Evolutionary conservation across 495 filamentous ascomycete species (phyloP).

Genomic region (Xylaria flabelliformis): DNA sequence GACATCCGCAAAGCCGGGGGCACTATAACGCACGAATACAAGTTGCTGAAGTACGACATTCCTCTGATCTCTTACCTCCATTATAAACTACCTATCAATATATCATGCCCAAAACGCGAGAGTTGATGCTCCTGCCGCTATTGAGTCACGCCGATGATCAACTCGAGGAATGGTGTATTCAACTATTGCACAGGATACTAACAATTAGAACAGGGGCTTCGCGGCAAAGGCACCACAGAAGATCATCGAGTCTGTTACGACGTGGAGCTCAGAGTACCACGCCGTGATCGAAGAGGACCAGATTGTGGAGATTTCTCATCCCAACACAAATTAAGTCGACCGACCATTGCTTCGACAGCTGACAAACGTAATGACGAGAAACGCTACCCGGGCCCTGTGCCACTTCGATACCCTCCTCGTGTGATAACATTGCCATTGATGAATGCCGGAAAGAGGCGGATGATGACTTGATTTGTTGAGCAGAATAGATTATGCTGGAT

Average conservation of each 20-base stretch:
- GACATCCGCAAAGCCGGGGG: constrained; percentile 72
- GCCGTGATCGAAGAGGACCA: constrained; percentile 80
- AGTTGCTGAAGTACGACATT: constrained; percentile 61
- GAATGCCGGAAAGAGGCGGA: constrained; percentile 9
- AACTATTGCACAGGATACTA: constrained; percentile 8
- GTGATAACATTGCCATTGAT: neutral
- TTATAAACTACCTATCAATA: neutral
- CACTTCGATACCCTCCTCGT: constrained; percentile 17
- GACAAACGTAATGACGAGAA: constrained; percentile 10
- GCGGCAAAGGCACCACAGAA: constrained; percentile 72
- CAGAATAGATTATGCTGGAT: constrained; percentile 6
- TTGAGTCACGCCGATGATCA: constrained; percentile 8
- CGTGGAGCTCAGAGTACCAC: constrained; percentile 66
- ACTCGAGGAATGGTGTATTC: neutral
- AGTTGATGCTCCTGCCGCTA: neutral
- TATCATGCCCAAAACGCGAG: neutral
- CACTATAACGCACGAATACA: constrained; percentile 62
- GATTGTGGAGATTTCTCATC: constrained; percentile 52
- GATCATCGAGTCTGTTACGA: constrained; percentile 72
- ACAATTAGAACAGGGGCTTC: constrained; percentile 65
- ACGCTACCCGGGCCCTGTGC: neutral
- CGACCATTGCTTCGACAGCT: constrained; percentile 9
- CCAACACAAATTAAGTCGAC: constrained; percentile 14
- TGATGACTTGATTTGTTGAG: neutral
- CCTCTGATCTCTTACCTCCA: neutral